A percentile compares a stretch with the other conserved stretches of the same genome.
These are phyloP conservation scores for Phytophthora quininea DNA, from an alignment of 352 stramenopile species.

Conservation along the genomic window DNA sequence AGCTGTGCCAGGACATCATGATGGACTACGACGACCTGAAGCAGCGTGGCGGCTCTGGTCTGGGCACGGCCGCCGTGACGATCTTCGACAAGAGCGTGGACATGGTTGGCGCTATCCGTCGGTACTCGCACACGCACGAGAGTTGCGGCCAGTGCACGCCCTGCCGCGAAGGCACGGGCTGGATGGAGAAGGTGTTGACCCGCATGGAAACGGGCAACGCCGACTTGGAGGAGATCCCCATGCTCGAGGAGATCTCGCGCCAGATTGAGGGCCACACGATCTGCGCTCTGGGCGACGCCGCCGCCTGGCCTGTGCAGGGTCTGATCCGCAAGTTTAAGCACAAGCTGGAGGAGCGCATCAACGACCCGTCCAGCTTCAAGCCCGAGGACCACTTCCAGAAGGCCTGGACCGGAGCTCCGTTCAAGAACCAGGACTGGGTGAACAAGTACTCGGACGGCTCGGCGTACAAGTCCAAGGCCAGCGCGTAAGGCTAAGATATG, in stretches of 20 bases:
- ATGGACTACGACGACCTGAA: conserved; percentile 99
- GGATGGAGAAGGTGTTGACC: conserved; percentile 97
- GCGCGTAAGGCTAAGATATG: conserved; percentile 43
- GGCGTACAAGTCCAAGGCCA: conserved; percentile 82
- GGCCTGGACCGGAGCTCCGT: conserved; percentile 95
- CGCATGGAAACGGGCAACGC: conserved; percentile 98
- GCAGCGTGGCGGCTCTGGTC: conserved; percentile 92
- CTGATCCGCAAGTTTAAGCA: conserved; percentile 99
- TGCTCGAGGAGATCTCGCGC: conserved; percentile 99
- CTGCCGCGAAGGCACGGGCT: conserved; percentile 97
- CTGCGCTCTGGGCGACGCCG: conserved; percentile 98
- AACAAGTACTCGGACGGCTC: conserved; percentile 93
- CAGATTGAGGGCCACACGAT: conserved; percentile 99
- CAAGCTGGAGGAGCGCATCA: conserved; percentile 98
- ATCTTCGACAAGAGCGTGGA: conserved; percentile 99
- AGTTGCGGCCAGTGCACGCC: conserved; percentile 99
- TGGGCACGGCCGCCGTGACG: conserved; percentile 98
- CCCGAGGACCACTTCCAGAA: conserved; percentile 94
- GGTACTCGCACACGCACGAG: conserved; percentile 99
- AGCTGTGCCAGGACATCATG: conserved; percentile 95
- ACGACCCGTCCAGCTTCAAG: conserved; percentile 95
- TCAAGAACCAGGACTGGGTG: conserved; percentile 96
- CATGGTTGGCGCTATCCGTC: conserved; percentile 98
- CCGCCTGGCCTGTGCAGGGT: conserved; percentile 99
- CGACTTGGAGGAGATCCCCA: conserved; percentile 98